Percentiles rank a stretch among this genome's conserved stretches.
phyloP scores from a whole-genome alignment of 192 early-diverging fungal genomes.

The Coemansia javaensis region DNA sequence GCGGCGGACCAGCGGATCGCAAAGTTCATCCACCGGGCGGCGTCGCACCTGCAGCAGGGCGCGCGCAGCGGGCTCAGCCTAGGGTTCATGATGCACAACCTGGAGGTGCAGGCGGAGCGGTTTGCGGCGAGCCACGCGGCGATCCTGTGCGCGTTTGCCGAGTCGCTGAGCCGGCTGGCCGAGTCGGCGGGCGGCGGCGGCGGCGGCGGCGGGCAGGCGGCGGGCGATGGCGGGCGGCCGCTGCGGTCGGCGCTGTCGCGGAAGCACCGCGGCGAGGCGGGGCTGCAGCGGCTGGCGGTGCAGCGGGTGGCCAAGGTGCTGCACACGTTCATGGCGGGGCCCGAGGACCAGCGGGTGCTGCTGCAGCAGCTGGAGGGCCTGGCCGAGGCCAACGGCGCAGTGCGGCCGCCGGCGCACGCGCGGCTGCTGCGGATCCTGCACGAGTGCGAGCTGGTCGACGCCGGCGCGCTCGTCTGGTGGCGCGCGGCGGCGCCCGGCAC shows the following conservation, averaged over 20 bases:
- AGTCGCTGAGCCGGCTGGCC: slow-evolving; percentile 34
- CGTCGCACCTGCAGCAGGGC: slow-evolving; percentile 47
- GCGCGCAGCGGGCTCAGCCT: slow-evolving; percentile 40
- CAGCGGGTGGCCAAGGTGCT: slow-evolving; percentile 33
- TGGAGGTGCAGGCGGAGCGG: slow-evolving; percentile 27
- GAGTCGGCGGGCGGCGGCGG: slow-evolving; percentile 9
- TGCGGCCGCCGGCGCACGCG: slow-evolving; percentile 18
- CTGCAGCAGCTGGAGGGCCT: slow-evolving; percentile 42
- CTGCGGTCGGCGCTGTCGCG: slow-evolving; percentile 38
- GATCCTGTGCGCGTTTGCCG: slow-evolving; percentile 44
- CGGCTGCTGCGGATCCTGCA: slow-evolving; percentile 37
- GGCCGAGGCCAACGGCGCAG: slow-evolving; percentile 28
- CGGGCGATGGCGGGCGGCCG: neutral
- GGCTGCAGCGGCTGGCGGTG: slow-evolving; percentile 19
- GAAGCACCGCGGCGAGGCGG: slow-evolving; percentile 15
- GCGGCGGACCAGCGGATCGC: slow-evolving; percentile 48
- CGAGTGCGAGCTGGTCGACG: slow-evolving; percentile 42
- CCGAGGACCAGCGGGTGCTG: slow-evolving; percentile 38
- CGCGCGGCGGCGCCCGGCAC: slow-evolving; percentile 6
- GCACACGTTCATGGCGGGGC: slow-evolving; percentile 31
- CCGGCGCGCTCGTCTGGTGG: slow-evolving; percentile 28
- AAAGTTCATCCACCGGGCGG: slow-evolving; percentile 45
- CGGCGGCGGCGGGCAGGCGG: neutral
- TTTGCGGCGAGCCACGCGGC: slow-evolving; percentile 35
- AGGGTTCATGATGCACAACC: slow-evolving; percentile 48